These are phyloP conservation scores for Millerozyma miso DNA, from an alignment of 805 yeast species.

Conservation along the genomic window DNA sequence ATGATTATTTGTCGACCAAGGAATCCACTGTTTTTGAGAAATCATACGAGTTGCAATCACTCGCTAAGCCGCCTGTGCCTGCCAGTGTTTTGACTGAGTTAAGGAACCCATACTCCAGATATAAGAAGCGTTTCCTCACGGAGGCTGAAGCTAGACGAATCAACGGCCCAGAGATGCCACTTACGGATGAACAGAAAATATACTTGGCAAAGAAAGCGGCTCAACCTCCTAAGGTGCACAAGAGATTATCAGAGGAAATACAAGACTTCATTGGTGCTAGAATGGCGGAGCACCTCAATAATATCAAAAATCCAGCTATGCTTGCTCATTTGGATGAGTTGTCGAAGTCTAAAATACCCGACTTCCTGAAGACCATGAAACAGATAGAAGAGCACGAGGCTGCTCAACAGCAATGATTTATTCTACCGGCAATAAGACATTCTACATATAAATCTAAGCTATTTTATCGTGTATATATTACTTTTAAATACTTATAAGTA, in stretches of 20 bases:
- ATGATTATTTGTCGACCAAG: conserved; percentile 55
- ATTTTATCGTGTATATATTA: conserved; percentile 2
- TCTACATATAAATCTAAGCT: not conserved
- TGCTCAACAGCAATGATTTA: not conserved
- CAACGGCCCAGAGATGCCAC: conserved; percentile 75
- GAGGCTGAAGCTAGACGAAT: conserved; percentile 59
- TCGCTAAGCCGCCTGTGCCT: conserved; percentile 69
- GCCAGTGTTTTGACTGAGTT: conserved; percentile 58
- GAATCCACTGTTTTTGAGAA: conserved; percentile 60
- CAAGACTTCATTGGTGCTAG: conserved; percentile 51
- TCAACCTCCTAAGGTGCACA: conserved; percentile 31
- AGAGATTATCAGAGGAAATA: conserved; percentile 47
- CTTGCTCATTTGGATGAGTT: conserved; percentile 37
- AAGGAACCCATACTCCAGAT: conserved; percentile 72
- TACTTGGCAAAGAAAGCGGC: conserved; percentile 50
- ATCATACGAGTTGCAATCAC: conserved; percentile 66
- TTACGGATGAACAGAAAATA: conserved; percentile 57
- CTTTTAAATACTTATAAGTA: not conserved
- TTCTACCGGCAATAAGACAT: not conserved
- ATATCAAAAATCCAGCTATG: conserved; percentile 32
- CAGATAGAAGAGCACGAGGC: conserved; percentile 13
- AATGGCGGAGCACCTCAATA: conserved; percentile 38
- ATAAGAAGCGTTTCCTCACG: conserved; percentile 51
- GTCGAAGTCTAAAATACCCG: conserved; percentile 25
- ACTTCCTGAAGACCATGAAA: conserved; percentile 25